Base-by-base conservation (phyloP, 345 rosid species). In the Fremontodendron californicum region DNA sequence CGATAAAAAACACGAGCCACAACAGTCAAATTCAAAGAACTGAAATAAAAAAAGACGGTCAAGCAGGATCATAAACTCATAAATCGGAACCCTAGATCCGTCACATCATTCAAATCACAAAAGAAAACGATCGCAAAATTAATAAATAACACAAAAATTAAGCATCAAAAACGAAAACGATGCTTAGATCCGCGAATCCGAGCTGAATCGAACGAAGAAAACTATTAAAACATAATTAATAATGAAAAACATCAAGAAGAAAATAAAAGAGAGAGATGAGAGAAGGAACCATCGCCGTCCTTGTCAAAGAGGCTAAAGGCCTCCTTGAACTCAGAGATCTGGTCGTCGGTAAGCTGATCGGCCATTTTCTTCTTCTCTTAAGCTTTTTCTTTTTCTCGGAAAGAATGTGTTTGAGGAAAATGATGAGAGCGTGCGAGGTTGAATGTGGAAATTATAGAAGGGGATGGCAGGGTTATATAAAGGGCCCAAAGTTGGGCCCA, bases 321-420 rank as follows among this genome's bases (percentile, higher is more conserved):
- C 66, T 77, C 79, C 67, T 77, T 77, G 79, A 77, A 77, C 35
- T 77, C 79, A 46, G 79, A 77, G 79, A 77, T 77, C 79, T 77
- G 79, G 35, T 77, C 79, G 31, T 77, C 79, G 46, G 79, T 77
- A 39, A 77, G 74, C 66, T 77, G 79, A 77, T 77, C 79, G 45
- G 79, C 79, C 79, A 77, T 77, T 55, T 66, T 67, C 54, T 42
- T n/a, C 15, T 39, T 67, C 18, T 19, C 19, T 63, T 19, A 12
- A 71, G 62, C 33, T 45, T n/a, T 42, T 55, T 25, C 25, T 42
- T 9, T 29, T 9, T 25, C 40, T 18, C 40, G 76, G 9, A 8
- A 23, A 21, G 19, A 3, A 29, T 2, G 40, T 52, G 52, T 39
- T 66, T 51, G 52, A 67, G 40, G 12, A 66, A 54, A 67, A 10